Evolutionary conservation across 1,139 yeast genomes (phyloP).

Genomic region (Pichia sp.): DNA sequence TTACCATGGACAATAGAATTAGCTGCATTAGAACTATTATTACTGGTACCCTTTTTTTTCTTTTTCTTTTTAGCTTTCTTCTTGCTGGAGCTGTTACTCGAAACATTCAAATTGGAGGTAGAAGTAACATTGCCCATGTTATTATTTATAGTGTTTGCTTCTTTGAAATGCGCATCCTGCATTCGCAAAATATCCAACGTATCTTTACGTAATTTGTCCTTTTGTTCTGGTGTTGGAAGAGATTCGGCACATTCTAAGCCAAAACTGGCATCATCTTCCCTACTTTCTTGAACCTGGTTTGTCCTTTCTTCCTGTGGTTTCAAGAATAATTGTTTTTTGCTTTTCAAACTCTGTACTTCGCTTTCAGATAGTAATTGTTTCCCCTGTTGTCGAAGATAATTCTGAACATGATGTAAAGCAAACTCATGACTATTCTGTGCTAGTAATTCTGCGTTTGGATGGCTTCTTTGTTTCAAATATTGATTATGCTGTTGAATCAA

Average conservation of each 20-base stretch:
- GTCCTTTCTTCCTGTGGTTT: not conserved
- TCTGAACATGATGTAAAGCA: not conserved
- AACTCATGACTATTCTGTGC: not conserved
- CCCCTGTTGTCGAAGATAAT: not conserved
- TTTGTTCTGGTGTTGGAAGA: constrained; percentile 8
- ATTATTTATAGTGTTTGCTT: not conserved
- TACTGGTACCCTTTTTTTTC: constrained; percentile 5
- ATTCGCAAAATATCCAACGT: constrained; percentile 4
- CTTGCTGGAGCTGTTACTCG: not conserved
- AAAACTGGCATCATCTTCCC: not conserved
- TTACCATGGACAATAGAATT: not conserved
- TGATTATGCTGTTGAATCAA: not conserved
- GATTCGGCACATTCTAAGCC: not conserved
- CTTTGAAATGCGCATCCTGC: constrained; percentile 1
- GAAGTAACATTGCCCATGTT: not conserved
- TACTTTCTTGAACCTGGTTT: not conserved
- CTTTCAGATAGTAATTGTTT: not conserved
- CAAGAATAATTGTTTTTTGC: not conserved
- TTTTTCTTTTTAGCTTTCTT: constrained; percentile 14
- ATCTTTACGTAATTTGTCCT: constrained; percentile 3
- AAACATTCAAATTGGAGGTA: too few species aligned
- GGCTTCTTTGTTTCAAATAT: not conserved
- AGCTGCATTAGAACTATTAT: not conserved
- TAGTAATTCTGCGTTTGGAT: not conserved
- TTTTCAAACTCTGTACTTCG: not conserved